Percentiles rank a stretch among this genome's conserved stretches.
These are phyloP conservation scores for Lunularia cruciata DNA, from an alignment of 225 moss, liverwort and hornwort species.

Conservation along the genomic window DNA sequence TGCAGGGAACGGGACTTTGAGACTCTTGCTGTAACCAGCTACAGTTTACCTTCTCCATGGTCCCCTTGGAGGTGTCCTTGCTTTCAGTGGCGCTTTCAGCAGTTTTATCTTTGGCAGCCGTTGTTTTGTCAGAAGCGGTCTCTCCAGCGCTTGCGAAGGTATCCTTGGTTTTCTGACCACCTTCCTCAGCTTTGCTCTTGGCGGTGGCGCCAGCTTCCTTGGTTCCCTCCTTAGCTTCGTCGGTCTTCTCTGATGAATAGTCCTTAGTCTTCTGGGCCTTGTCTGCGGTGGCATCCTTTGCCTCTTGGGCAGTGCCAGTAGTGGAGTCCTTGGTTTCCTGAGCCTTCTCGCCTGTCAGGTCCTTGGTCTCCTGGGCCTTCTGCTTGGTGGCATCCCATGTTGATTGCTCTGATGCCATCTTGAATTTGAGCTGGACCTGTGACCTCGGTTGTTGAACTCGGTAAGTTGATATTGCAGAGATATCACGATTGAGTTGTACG, in stretches of 20 bases:
- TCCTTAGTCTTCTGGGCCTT: constrained; percentile 36
- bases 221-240: constrained; percentile 32
- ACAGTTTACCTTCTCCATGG: no score
- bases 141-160: neutral
- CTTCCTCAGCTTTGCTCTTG: constrained; percentile 49
- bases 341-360: constrained; percentile 23
- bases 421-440: no score
- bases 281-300: constrained; percentile 26
- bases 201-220: constrained; percentile 35
- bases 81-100: no score
- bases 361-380: constrained; percentile 11
- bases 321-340: constrained; percentile 40
- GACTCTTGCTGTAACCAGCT: no score
- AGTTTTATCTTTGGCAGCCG: constrained; percentile 23
- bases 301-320: constrained; percentile 24
- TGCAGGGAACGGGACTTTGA: no score
- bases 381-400: no score
- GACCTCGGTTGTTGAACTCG: no score
- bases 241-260: constrained; percentile 26
- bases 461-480: no score
- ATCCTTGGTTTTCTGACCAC: constrained; percentile 27
- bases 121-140: constrained; percentile 38
- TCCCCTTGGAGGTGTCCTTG: no score
- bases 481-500: no score
- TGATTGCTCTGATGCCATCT: no score